These are phyloP conservation scores for Fusarium sp. DNA, from an alignment of 2,329 filamentous ascomycete species.

Conservation along the genomic window DNA sequence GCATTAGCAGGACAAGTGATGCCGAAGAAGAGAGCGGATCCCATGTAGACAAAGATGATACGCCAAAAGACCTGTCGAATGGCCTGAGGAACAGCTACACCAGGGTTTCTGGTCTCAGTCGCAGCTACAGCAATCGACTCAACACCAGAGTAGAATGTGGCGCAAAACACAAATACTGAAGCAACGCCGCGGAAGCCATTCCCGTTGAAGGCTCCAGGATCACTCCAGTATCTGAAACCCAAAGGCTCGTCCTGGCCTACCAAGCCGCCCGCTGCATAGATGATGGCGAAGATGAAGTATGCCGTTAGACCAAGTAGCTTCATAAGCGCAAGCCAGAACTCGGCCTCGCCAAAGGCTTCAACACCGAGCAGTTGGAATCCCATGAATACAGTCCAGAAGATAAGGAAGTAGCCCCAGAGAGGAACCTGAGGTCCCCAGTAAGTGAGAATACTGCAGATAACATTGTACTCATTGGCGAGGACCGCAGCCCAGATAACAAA, in stretches of 20 bases:
- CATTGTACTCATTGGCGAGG: slow-evolving; percentile 77
- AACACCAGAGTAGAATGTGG: slow-evolving; percentile 77
- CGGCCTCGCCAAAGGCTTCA: slow-evolving; percentile 79
- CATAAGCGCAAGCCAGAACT: slow-evolving; percentile 81
- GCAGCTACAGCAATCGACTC: slow-evolving; percentile 72
- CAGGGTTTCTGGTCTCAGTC: slow-evolving; percentile 69
- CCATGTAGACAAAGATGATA: slow-evolving; percentile 73
- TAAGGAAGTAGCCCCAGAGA: slow-evolving; percentile 75
- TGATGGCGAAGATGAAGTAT: slow-evolving; percentile 78
- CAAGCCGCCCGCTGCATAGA: slow-evolving; percentile 76
- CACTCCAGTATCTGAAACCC: slow-evolving; percentile 77
- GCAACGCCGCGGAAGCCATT: slow-evolving; percentile 75
- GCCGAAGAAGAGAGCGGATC: slow-evolving; percentile 78
- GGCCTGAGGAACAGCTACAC: slow-evolving; percentile 65
- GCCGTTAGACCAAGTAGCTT: slow-evolving; percentile 77
- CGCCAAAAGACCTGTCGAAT: slow-evolving; percentile 71
- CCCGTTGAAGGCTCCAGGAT: slow-evolving; percentile 74
- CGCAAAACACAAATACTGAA: slow-evolving; percentile 75
- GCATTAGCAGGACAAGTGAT: slow-evolving; percentile 78
- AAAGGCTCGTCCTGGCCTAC: slow-evolving; percentile 66
- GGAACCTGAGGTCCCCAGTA: slow-evolving; percentile 73
- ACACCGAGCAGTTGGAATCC: slow-evolving; percentile 77
- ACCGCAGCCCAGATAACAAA: slow-evolving; percentile 75
- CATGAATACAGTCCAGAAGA: slow-evolving; percentile 80
- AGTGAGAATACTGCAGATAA: slow-evolving; percentile 71